A percentile compares a stretch with the other conserved stretches of the same genome.
Evolutionary conservation across 129 eudicot species (phyloP).

Genomic region (Logfia minima): DNA sequence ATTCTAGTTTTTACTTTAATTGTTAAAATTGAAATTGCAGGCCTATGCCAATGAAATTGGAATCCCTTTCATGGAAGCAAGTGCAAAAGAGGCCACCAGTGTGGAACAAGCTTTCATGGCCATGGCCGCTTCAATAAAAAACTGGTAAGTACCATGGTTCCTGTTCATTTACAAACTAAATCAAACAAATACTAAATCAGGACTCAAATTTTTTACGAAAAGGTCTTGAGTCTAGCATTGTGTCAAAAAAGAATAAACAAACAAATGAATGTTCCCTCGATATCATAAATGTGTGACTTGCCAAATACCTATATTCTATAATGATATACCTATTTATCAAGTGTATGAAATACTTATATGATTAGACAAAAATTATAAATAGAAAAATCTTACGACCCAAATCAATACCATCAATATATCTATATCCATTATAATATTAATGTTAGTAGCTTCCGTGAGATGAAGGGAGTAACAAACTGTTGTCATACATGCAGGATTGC

Average conservation of each 20-base stretch:
- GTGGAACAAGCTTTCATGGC: too few species aligned
- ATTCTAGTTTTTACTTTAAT: too few species aligned
- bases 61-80: too few species aligned
- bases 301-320: background rate
- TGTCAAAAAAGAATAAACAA: background rate
- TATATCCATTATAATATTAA: background rate
- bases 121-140: background rate
- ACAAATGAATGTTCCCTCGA: background rate
- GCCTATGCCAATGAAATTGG: too few species aligned
- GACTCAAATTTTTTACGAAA: background rate
- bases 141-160: background rate
- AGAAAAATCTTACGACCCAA: too few species aligned
- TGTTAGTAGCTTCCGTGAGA: background rate
- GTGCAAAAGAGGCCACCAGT: too few species aligned
- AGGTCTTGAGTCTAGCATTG: background rate
- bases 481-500: constrained; percentile 43
- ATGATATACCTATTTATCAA: too few species aligned
- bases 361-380: too few species aligned
- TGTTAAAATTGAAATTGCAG: too few species aligned
- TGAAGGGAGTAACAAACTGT: too few species aligned
- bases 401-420: too few species aligned
- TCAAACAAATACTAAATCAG: background rate
- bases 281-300: background rate
- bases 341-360: too few species aligned
- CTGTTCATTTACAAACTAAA: background rate